phyloP scores from a whole-genome alignment of 1,284 basidiomycete genomes.

The Ustilago tritici region DNA sequence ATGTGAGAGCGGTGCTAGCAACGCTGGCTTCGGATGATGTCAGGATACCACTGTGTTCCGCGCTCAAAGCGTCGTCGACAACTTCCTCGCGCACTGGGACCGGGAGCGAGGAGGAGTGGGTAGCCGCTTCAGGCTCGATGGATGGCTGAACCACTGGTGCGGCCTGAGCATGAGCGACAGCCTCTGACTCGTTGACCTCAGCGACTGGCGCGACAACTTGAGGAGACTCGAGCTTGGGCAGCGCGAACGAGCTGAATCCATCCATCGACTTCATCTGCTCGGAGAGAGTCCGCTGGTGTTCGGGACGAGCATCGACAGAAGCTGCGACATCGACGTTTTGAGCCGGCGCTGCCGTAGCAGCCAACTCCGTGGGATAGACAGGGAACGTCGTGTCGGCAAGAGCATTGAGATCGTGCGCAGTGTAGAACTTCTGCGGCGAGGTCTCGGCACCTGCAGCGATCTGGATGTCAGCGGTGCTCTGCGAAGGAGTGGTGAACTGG shows the following conservation, averaged over 20 bases:
- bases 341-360: not conserved
- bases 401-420: constrained; percentile 45
- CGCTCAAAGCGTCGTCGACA: constrained; percentile 12
- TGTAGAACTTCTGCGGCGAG: constrained; percentile 45
- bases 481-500: constrained; percentile 36
- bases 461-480: constrained; percentile 45
- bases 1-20: constrained; percentile 53
- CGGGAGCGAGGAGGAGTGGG: not conserved
- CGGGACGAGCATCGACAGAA: constrained; percentile 16
- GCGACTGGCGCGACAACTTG: constrained; percentile 6
- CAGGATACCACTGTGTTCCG: not conserved
- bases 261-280: constrained; percentile 30
- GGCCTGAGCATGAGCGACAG: not conserved
- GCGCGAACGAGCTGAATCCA: constrained; percentile 28
- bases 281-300: constrained; percentile 27
- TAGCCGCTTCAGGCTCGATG: not conserved
- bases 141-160: not conserved
- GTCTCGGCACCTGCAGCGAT: constrained; percentile 14
- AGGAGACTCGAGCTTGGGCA: constrained; percentile 26
- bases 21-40: constrained; percentile 51
- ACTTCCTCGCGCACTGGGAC: not conserved
- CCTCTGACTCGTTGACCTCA: not conserved
- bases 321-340: not conserved
- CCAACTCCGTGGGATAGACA: constrained; percentile 20
- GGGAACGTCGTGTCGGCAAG: constrained; percentile 31